phyloP scores from a whole-genome alignment of 345 rosid genomes.

The Aquilaria yunnanensis region DNA sequence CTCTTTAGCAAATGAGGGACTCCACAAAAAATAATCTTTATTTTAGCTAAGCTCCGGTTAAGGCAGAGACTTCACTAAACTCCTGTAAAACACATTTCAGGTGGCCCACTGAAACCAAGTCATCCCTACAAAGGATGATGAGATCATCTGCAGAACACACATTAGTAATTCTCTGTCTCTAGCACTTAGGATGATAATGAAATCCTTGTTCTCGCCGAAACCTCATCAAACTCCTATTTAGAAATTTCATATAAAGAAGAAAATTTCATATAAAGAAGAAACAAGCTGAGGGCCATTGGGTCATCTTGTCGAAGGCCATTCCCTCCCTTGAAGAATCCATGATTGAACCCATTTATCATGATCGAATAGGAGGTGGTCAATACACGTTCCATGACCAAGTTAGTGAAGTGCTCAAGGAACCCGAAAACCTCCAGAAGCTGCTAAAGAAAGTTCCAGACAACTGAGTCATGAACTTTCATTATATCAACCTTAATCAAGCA shows the following conservation, averaged over 20 bases:
- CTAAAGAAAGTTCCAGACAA: background rate
- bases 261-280: background rate
- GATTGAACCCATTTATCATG: background rate
- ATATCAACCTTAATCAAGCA: background rate
- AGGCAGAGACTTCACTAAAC: background rate
- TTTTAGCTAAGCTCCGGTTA: background rate
- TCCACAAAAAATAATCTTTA: background rate
- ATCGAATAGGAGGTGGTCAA: background rate
- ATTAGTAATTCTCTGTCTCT: background rate
- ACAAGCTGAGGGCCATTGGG: background rate
- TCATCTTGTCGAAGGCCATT: background rate
- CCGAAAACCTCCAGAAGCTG: background rate
- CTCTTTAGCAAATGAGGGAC: background rate
- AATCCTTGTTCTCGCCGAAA: background rate
- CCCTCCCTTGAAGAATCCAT: too few relatives aligned
- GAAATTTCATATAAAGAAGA: too few relatives aligned
- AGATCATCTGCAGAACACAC: background rate
- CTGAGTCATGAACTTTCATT: background rate
- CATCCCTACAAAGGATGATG: background rate
- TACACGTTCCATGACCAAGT: background rate
- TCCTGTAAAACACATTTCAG: background rate
- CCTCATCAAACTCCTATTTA: background rate
- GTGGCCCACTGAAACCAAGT: background rate
- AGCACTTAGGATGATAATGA: background rate
- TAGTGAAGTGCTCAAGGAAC: background rate